A percentile compares a stretch with the other conserved stretches of the same genome.
phyloP scores from a whole-genome alignment of 2,329 filamentous ascomycete species.

The Exophiala mesophila region DNA sequence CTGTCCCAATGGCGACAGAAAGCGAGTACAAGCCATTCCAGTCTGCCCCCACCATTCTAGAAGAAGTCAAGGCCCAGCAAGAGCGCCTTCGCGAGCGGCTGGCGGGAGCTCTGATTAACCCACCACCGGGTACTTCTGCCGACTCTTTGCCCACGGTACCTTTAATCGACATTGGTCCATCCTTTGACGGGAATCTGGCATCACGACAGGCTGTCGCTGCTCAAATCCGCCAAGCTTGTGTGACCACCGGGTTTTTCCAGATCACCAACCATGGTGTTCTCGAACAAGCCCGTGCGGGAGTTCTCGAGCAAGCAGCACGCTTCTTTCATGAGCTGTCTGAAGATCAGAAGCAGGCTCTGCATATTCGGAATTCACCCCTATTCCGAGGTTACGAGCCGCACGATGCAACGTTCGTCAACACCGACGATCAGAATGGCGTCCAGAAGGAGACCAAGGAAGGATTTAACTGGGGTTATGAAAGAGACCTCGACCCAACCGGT shows the following conservation, averaged over 20 bases:
- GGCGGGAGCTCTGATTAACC: constrained; percentile 17
- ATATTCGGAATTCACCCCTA: constrained; percentile 35
- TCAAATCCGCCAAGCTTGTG: constrained; percentile 41
- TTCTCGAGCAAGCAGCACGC: constrained; percentile 40
- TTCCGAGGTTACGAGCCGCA: constrained; percentile 26
- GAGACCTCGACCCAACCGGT: constrained; percentile 22
- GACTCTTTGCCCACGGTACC: constrained; percentile 22
- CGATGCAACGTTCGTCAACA: constrained; percentile 23
- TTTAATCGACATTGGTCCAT: constrained; percentile 25
- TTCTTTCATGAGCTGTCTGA: constrained; percentile 40
- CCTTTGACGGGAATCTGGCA: constrained; percentile 13
- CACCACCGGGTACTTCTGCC: constrained; percentile 10
- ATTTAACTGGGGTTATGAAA: constrained; percentile 28
- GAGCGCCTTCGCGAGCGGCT: constrained; percentile 19
- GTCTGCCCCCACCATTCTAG: constrained; percentile 13
- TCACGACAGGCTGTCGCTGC: constrained; percentile 26
- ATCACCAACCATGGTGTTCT: constrained; percentile 49
- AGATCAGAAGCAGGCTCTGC: constrained; percentile 29
- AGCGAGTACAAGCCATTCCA: constrained; percentile 1
- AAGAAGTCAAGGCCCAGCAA: constrained; percentile 23
- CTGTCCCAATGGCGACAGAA: constrained; percentile 7
- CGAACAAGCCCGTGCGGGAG: constrained; percentile 35
- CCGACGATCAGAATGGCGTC: constrained; percentile 16
- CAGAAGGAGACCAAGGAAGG: constrained; percentile 25
- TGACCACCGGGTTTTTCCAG: constrained; percentile 52